A percentile compares a stretch with the other conserved stretches of the same genome.
phyloP scores from a whole-genome alignment of 768 basidiomycete genomes.

The Fomitopsis pulvina region DNA sequence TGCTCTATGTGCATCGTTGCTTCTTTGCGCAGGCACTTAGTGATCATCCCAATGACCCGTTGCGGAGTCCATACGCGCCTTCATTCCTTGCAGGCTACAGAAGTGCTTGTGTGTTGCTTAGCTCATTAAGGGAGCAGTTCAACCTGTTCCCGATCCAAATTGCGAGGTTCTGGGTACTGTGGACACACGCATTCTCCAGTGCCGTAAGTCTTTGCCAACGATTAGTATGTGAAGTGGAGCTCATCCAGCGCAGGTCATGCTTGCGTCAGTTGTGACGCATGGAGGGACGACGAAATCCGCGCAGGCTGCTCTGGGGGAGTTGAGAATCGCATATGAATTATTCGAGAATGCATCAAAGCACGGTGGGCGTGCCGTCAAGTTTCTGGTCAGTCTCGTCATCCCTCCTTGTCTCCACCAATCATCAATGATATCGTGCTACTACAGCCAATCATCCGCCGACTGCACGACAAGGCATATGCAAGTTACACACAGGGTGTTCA shows the following conservation, averaged over 20 bases:
- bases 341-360: conserved; percentile 56
- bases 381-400: conserved; percentile 41
- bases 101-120: conserved; percentile 66
- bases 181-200: conserved; percentile 48
- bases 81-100: conserved; percentile 69
- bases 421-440: neutral
- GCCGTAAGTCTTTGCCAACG: conserved; percentile 38
- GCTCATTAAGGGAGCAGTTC: conserved; percentile 37
- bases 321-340: conserved; percentile 55
- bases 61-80: conserved; percentile 63
- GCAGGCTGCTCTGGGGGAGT: conserved; percentile 59
- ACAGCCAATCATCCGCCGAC: conserved; percentile 60
- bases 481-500: conserved; percentile 41
- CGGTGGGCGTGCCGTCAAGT: conserved; percentile 66
- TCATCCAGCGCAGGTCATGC: conserved; percentile 49
- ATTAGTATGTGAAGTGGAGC: conserved; percentile 29
- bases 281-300: conserved; percentile 61
- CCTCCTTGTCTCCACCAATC: neutral
- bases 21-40: conserved; percentile 67
- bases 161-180: conserved; percentile 56
- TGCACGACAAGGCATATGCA: conserved; percentile 55
- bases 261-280: conserved; percentile 72
- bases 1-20: conserved; percentile 60
- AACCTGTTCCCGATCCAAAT: conserved; percentile 54
- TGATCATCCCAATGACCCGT: conserved; percentile 58